Percentiles rank a stretch among this genome's conserved stretches.
phyloP scores from a whole-genome alignment of 2,329 filamentous ascomycete species.

The Nigrospora sphaerica region DNA sequence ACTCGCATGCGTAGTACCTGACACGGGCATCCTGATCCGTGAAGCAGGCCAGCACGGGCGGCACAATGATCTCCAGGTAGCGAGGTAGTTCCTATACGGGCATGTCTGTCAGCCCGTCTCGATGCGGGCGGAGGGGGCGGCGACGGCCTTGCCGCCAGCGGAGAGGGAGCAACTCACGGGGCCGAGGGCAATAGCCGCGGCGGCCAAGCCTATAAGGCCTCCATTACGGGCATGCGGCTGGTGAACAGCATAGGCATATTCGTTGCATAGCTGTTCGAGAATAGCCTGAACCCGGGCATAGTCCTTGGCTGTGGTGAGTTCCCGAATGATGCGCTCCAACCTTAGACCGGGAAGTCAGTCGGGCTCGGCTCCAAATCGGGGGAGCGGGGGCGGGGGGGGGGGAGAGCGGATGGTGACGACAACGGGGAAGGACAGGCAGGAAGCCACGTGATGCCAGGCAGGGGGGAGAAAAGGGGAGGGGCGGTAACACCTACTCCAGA shows the following conservation, averaged over 20 bases:
- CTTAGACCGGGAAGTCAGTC: conserved; percentile 35
- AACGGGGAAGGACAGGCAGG: neutral
- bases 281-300: conserved; percentile 77
- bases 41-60: conserved; percentile 94
- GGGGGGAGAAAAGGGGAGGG: neutral
- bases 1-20: conserved; percentile 96
- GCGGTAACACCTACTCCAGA: conserved; percentile 64
- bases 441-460: too few relatives aligned
- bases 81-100: conserved; percentile 71
- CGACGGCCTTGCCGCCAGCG: neutral
- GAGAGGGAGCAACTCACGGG: conserved; percentile 53
- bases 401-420: neutral
- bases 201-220: conserved; percentile 88
- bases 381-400: neutral
- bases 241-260: conserved; percentile 95
- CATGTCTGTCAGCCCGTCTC: neutral
- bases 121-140: neutral
- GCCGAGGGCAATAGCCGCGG: conserved; percentile 90
- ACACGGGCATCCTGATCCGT: conserved; percentile 96
- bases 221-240: conserved; percentile 95
- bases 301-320: conserved; percentile 70
- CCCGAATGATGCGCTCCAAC: conserved; percentile 84
- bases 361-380: neutral
- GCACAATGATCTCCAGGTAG: conserved; percentile 89
- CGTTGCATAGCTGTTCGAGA: conserved; percentile 92